Evolutionary conservation across 2,329 filamentous ascomycete genomes (phyloP).

Genomic region (Sarocladium brachiariae): DNA sequence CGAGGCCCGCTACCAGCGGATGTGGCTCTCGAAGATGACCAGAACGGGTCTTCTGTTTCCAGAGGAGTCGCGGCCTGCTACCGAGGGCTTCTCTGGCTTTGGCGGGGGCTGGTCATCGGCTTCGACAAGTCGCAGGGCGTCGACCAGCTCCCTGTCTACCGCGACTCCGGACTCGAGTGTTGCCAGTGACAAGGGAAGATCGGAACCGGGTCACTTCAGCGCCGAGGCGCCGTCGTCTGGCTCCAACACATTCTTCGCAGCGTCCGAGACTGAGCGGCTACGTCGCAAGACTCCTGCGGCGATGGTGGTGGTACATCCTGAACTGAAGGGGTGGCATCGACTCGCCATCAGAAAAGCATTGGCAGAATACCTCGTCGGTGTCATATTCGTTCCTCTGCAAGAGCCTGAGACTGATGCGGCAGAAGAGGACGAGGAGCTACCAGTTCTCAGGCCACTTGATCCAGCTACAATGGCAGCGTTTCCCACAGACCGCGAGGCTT

Average conservation of each 20-base stretch:
- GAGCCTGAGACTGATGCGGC: too few relatives aligned
- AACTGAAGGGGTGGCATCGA: conserved; percentile 23
- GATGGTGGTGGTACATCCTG: conserved; percentile 24
- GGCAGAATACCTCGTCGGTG: conserved; percentile 21
- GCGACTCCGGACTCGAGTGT: not conserved
- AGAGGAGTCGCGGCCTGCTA: conserved; percentile 23
- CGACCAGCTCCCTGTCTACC: conserved; percentile 17
- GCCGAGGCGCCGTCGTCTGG: not conserved
- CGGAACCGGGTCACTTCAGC: too few relatives aligned
- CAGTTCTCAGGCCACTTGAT: conserved; percentile 20
- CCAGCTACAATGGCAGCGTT: conserved; percentile 20
- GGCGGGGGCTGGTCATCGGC: conserved; percentile 17
- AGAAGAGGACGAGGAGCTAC: conserved; percentile 18
- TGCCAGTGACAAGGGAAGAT: too few relatives aligned
- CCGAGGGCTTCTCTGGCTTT: conserved; percentile 23
- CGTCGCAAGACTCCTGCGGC: conserved; percentile 20
- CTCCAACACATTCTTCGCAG: conserved; percentile 11
- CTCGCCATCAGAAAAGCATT: conserved; percentile 18
- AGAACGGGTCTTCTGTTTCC: conserved; percentile 24
- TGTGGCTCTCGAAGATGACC: conserved; percentile 26
- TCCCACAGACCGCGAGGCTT: not conserved
- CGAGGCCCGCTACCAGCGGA: conserved; percentile 22
- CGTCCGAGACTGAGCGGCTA: conserved; percentile 16
- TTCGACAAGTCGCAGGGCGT: conserved; percentile 20
- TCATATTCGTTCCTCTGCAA: conserved; percentile 24